These are phyloP conservation scores for Chlorophyllum brunneum DNA, from an alignment of 768 basidiomycete genomes.

Conservation along the genomic window DNA sequence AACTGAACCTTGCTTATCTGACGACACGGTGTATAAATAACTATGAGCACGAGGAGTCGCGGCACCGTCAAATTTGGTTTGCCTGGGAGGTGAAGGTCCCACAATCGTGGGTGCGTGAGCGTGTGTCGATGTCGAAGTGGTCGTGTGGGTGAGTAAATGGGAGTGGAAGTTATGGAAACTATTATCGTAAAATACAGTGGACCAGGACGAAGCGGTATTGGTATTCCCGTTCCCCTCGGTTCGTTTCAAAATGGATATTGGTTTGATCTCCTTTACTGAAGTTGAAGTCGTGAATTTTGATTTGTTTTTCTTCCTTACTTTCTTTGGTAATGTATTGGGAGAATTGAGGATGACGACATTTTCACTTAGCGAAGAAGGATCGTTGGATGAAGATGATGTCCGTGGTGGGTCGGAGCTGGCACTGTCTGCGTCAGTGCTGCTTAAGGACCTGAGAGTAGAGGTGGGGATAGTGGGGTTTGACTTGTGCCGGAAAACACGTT, in stretches of 20 bases:
- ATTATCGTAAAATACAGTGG: neutral
- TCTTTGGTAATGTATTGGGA: neutral
- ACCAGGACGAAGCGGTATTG: neutral
- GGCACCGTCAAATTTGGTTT: neutral
- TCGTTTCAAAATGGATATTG: conserved; percentile 9
- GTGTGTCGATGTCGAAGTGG: neutral
- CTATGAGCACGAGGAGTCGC: conserved; percentile 2
- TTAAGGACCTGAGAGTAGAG: too few species aligned
- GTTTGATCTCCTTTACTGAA: neutral
- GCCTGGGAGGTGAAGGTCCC: conserved; percentile 1
- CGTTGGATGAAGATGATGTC: neutral
- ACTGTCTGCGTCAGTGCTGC: neutral
- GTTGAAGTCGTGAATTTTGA: neutral
- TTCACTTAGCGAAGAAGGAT: neutral
- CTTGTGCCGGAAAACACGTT: too few species aligned
- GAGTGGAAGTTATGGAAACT: neutral
- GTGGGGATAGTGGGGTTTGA: neutral
- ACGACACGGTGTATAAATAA: conserved; percentile 7
- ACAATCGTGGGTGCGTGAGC: neutral
- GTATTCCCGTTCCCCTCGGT: neutral
- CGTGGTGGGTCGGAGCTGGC: neutral
- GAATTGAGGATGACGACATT: neutral
- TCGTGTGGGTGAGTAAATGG: neutral
- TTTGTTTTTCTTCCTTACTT: neutral
- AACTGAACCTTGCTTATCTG: conserved; percentile 2